Evolutionary conservation across 2,329 filamentous ascomycete genomes (phyloP), one percentile per base, ranked within the genome.

Genomic region (Cercospora sojina): DNA sequence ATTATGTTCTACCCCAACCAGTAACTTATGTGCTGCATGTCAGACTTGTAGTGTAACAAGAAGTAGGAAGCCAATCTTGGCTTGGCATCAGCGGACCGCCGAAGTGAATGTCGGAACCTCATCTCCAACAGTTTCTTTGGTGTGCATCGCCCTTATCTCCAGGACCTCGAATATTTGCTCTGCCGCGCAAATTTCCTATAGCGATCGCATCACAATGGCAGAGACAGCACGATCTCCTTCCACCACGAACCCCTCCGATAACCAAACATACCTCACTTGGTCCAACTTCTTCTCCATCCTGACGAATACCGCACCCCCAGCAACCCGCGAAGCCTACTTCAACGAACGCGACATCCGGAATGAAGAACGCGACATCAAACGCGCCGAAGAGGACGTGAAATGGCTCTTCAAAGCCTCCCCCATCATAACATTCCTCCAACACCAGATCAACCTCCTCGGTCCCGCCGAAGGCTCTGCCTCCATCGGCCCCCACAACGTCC

Each of bases 321-420:
- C 90, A 75, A 91, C 91, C 60, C 81, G 85, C 70, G 87, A 90
- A 75, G 86, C 91, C 80, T 97, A 92, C 84, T 91, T 92, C 76
- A 85, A 90, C 76, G 88, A 87, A 77, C 88, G 88, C 70, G 93
- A 96, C 82, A 83, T 85, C 64, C 84, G 88, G 65, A 89, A 93
- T 80, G 92, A 95, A 81, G 86, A 86, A 68, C 82, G 84, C 31
- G 93, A 97, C 84, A 93, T 91, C 84, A 85, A 85, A 75, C 87
- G 88, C 63, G 97, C 92, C 83, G 92, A 97, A 76, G 82, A 88
- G 51, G 87, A 91, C 79, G 89, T 92, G 65, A 90, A 95, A 79
- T 97, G 91, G 83, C 86, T 96, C 38, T 87, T 98, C 74, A 81
- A 87, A 76, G 91, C 93, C 83, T 94, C 90, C 64, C 95, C 95